Evolutionary conservation across 2,329 filamentous ascomycete genomes (phyloP), one percentile per base, ranked within the genome.

Genomic region (Pseudogymnoascus sp.): DNA sequence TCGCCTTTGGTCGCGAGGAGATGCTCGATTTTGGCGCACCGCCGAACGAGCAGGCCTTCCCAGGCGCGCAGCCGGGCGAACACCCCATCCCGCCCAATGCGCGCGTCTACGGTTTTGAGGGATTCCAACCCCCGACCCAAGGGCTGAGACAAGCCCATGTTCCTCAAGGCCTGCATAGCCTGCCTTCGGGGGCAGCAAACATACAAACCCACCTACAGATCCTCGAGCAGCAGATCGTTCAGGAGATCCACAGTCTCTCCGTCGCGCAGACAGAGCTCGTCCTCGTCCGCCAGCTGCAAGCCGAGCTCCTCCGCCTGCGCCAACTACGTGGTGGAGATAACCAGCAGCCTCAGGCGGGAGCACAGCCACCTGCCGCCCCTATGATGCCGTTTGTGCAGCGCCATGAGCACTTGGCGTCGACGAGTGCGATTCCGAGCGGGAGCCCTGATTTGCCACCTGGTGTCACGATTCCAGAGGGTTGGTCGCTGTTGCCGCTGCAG

Each of bases 1-100:
- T 94, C 21, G 89, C 87, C 0, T 89, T 93, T 68, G 78, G 88
- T 74, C 72, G 87, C 74, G 73, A 78, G 18, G 83, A 90, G 63
- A 80, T 90, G 35, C 81, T 85, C 61, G 86, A 90, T 65, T 77
- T 90, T 66, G 78, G 75, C 59, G 72, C 70, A 18, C 76, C 74
- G 61, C 70, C 71, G 58, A 72, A 64, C 64, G 77, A 72, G 62
- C 72, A 71, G 42, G 70, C 72, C 63, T 64, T 58, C 52, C 66
- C 55, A 39, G 65, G 21, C n/a, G 27, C n/a, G n/a, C 48, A 64
- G 36, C 65, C 64, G 35, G 67, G 62, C 37, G 29, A 40, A 39
- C 15, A 18, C 5, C 33, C 35, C 6, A n/a, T 59, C 36, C 36
- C 59, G 7, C 59, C 59, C 35, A 60, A 60, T 25, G 63, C 71